Conservation (phyloP, 2,329 filamentous ascomycete genomes). For the Alternaria viburni region DNA sequence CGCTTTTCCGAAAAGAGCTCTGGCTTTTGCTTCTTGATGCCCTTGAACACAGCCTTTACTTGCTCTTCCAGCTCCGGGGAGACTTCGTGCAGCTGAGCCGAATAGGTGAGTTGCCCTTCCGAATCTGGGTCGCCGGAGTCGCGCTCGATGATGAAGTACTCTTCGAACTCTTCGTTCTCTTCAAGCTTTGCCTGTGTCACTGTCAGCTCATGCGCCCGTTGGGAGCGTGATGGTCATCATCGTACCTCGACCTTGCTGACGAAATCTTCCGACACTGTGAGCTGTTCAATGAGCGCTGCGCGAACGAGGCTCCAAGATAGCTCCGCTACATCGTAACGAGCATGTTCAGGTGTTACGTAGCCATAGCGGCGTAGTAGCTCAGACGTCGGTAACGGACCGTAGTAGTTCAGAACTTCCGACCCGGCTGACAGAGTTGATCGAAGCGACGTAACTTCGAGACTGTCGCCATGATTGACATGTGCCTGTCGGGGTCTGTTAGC, state of each 20-base stretch:
- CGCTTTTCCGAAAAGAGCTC: conserved; percentile 10
- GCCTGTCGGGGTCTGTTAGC: conserved; percentile 14
- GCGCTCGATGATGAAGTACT: conserved; percentile 29
- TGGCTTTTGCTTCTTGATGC: conserved; percentile 17
- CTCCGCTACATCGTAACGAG: conserved; percentile 28
- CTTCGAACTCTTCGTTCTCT: conserved; percentile 20
- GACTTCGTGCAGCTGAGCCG: conserved; percentile 16
- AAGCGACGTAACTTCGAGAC: conserved; percentile 5
- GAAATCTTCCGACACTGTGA: conserved; percentile 5
- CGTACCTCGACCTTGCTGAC: conserved; percentile 7
- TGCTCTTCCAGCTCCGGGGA: conserved; percentile 27
- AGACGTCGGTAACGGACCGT: conserved; percentile 29
- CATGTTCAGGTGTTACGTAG: conserved; percentile 28
- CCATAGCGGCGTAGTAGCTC: conserved; percentile 32
- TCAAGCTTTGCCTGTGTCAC: not conserved
- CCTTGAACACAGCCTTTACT: conserved; percentile 20
- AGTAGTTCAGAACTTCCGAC: conserved; percentile 31
- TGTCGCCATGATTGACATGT: conserved; percentile 31
- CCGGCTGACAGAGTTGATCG: conserved; percentile 8
- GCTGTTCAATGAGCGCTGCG: conserved; percentile 7
- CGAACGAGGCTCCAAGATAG: conserved; percentile 21
- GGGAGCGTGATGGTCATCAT: rapidly evolving
- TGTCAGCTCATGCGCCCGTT: not conserved
- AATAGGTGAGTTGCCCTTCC: conserved; percentile 20
- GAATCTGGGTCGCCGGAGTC: conserved; percentile 29